Evolutionary conservation across 1,139 yeast species (phyloP), one percentile per base, ranked within the genome.

Genomic region (Nadsonia commutata): DNA sequence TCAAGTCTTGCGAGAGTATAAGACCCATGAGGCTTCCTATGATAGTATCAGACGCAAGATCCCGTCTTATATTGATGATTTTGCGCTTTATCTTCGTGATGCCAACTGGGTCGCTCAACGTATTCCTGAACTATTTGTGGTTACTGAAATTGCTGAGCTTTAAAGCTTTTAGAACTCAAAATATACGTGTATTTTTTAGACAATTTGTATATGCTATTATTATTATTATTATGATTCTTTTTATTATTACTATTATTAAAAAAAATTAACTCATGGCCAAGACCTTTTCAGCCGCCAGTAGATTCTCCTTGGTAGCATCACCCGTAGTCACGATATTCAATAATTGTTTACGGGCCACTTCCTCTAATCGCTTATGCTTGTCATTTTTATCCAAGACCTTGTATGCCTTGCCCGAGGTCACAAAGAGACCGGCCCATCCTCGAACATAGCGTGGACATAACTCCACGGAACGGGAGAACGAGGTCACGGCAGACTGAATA

Each of bases 371-470:
- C 13, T 27, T 27, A 27, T 27, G 9, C 33, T 27, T 13, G 13
- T 8, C 33, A 4, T 27, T 27, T 27, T n/a, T 52, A 39, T 51
- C 52, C 40, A 52, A 54, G 45, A 50, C 47, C 7, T 45, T 41
- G 6, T 47, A 51, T 36, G 68, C 45, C 45, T 60, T 59, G 19
- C 52, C 50, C 7, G 69, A 48, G 2, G 74, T 61, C 2, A 70
- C 58, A 42, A 67, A 68, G 3, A 85, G 65, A 0, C 94, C 94
- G 45, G 77, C 64, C 95, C 95, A 86, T 19, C 84, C 81, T 49
- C 83, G 71, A 17, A 73, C 62, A 57, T 75, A 80, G 38, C 68
- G 67, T 38, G 80, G 82, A 52, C 84, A 79, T 40, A 88, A 65
- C 62, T 88, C 96, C 13, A 83, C 76, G 11, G 86, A 64, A 48